These are phyloP conservation scores for Debaryomycetaceae sp. DNA, from an alignment of 1,139 yeast genomes.

Conservation along the genomic window DNA sequence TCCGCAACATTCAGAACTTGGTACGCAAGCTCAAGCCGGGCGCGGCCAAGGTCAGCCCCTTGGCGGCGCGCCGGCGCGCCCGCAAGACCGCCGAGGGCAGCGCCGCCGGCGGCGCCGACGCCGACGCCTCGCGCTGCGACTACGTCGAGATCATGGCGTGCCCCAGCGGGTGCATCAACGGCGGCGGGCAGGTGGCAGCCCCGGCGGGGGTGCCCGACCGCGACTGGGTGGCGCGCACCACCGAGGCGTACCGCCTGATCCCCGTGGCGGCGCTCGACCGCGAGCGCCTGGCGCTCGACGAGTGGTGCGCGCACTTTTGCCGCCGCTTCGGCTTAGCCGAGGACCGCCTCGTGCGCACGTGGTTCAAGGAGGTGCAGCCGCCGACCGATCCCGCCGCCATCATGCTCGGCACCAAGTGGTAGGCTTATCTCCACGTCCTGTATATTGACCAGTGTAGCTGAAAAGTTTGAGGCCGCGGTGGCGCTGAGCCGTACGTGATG, in stretches of 20 bases:
- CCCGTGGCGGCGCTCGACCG: slow-evolving; percentile 11
- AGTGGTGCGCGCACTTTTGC: slow-evolving; percentile 35
- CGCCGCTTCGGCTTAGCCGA: slow-evolving; percentile 23
- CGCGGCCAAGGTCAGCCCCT: slow-evolving; percentile 27
- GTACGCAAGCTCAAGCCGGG: slow-evolving; percentile 71
- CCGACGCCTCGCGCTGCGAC: slow-evolving; percentile 68
- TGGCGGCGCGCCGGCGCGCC: slow-evolving; percentile 41
- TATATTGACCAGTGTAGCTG: too few relatives aligned
- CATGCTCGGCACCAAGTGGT: slow-evolving; percentile 45
- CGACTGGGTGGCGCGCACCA: slow-evolving; percentile 38
- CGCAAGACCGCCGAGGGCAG: slow-evolving; percentile 19
- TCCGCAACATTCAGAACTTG: slow-evolving; percentile 88
- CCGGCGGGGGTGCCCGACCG: slow-evolving; percentile 34
- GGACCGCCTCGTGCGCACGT: slow-evolving; percentile 40
- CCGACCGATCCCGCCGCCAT: slow-evolving; percentile 46
- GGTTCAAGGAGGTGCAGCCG: slow-evolving; percentile 48
- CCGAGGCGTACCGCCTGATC: slow-evolving; percentile 26
- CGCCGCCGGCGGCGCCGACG: slow-evolving; percentile 19
- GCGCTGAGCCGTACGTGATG: too few relatives aligned
- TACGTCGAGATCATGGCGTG: slow-evolving; percentile 97
- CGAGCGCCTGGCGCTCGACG: slow-evolving; percentile 12
- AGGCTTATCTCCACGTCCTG: too few relatives aligned
- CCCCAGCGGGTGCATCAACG: slow-evolving; percentile 96
- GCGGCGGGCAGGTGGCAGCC: slow-evolving; percentile 83
- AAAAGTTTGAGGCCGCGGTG: too few relatives aligned